Conservation (phyloP, 371 early-diverging fungal genomes). For the Apophysomyces trapeziformis region DNA sequence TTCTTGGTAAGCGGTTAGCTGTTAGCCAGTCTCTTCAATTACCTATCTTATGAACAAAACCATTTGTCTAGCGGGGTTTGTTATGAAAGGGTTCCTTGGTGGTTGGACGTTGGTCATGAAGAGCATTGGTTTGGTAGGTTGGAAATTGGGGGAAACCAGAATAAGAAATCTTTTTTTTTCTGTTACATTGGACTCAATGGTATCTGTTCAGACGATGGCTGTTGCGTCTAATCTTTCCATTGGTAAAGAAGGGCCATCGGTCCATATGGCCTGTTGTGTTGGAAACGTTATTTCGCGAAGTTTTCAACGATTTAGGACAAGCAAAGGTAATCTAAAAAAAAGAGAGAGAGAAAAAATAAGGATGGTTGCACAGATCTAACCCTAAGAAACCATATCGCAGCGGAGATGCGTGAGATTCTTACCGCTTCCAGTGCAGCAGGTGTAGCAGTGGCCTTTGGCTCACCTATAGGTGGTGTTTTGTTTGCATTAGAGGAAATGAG, state of each 20-base stretch:
- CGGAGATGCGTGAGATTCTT: constrained; percentile 89
- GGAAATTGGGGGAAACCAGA: neutral
- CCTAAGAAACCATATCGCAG: constrained; percentile 28
- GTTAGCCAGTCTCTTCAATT: neutral
- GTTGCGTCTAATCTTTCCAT: constrained; percentile 90
- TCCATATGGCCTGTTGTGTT: constrained; percentile 92
- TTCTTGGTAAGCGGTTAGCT: constrained; percentile 67
- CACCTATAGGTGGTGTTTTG: constrained; percentile 89
- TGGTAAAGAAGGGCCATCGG: constrained; percentile 96
- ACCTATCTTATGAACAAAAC: too few species aligned
- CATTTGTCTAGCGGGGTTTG: constrained; percentile 71
- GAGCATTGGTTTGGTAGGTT: constrained; percentile 73
- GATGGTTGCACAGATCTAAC: neutral
- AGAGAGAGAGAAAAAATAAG: neutral
- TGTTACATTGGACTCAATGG: too few species aligned
- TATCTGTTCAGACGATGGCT: constrained; percentile 63
- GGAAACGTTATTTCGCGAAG: constrained; percentile 88
- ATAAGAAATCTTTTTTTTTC: too few species aligned
- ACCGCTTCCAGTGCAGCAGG: constrained; percentile 96
- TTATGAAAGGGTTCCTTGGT: constrained; percentile 90
- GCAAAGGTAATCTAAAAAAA: constrained; percentile 63
- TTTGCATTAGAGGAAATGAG: constrained; percentile 97
- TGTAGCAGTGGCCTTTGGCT: constrained; percentile 34
- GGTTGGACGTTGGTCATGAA: constrained; percentile 89
- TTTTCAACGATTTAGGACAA: constrained; percentile 83